phyloP scores from a whole-genome alignment of 495 filamentous ascomycete genomes.

The Xylaria bambusicola region DNA sequence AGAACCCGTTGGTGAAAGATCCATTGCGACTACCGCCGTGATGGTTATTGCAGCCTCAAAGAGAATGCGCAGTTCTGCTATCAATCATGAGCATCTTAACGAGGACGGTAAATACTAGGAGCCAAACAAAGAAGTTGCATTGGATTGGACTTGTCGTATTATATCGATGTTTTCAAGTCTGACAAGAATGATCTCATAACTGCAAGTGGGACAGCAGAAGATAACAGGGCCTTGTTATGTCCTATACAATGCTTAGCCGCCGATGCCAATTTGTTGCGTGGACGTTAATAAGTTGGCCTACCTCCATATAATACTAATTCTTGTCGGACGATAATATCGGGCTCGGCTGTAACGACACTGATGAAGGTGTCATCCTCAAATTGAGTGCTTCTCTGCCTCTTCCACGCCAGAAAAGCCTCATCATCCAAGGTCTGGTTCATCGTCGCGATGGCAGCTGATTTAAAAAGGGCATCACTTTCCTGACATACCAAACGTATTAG shows the following conservation, averaged over 20 bases:
- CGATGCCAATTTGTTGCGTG: background rate
- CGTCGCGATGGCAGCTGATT: slow-evolving; percentile 55
- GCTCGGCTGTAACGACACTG: slow-evolving; percentile 39
- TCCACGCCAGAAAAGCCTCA: slow-evolving; percentile 39
- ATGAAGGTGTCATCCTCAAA: slow-evolving; percentile 45
- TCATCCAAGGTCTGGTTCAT: slow-evolving; percentile 32
- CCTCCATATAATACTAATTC: slow-evolving; percentile 61
- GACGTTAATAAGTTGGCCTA: slow-evolving; percentile 34
- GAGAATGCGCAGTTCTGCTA: no score
- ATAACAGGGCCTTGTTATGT: slow-evolving; percentile 60
- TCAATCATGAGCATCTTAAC: no score
- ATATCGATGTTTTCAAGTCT: slow-evolving; percentile 22
- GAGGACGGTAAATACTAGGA: no score
- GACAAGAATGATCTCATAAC: slow-evolving; percentile 63
- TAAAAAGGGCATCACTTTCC: slow-evolving; percentile 59
- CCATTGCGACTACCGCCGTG: no score
- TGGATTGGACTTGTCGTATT: slow-evolving; percentile 2
- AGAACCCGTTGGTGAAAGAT: no score
- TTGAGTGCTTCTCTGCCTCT: slow-evolving; percentile 39
- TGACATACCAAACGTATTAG: no score
- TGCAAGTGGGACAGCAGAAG: slow-evolving; percentile 58
- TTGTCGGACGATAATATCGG: slow-evolving; percentile 47
- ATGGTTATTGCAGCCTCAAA: no score
- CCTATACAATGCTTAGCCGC: slow-evolving; percentile 39
- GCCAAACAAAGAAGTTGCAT: background rate